Evolutionary conservation across 2,329 filamentous ascomycete species (phyloP).

Genomic region (Cytospora schulzeri): DNA sequence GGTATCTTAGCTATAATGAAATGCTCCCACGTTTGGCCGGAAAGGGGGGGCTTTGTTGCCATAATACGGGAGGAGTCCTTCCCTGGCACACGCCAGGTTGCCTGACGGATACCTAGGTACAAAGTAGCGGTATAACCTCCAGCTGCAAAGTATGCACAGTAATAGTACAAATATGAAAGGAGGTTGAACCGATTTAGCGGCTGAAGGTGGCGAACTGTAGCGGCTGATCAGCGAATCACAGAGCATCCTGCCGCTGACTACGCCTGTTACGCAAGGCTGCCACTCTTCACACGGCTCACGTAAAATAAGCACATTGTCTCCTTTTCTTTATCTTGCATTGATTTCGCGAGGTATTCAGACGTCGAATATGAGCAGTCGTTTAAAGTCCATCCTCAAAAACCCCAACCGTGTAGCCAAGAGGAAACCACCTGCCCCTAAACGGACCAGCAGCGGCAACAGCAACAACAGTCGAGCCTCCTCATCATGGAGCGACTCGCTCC

Average conservation of each 20-base stretch:
- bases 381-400: slow-evolving; percentile 32
- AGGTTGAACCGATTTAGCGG: neutral
- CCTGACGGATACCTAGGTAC: too few species aligned
- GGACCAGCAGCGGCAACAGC: slow-evolving; percentile 12
- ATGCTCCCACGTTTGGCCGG: too few species aligned
- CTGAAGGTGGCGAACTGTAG: slow-evolving; percentile 7
- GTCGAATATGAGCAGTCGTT: slow-evolving; percentile 26
- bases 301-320: neutral
- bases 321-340: neutral
- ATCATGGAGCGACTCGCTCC: slow-evolving; percentile 29
- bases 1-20: too few species aligned
- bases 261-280: slow-evolving; percentile 7
- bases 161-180: neutral
- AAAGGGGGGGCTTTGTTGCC: too few species aligned
- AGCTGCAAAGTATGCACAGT: neutral
- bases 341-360: neutral
- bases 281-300: neutral
- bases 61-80: too few species aligned
- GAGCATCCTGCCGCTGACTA: slow-evolving; percentile 6
- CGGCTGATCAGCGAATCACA: slow-evolving; percentile 2
- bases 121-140: too few species aligned
- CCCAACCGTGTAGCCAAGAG: slow-evolving; percentile 31
- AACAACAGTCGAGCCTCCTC: slow-evolving; percentile 7
- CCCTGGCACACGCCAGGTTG: too few species aligned
- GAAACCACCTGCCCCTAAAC: slow-evolving; percentile 24